Evolutionary conservation across 495 filamentous ascomycete genomes (phyloP), one percentile per base, ranked within the genome.

Genomic region (Stereocaulon alpinum): DNA sequence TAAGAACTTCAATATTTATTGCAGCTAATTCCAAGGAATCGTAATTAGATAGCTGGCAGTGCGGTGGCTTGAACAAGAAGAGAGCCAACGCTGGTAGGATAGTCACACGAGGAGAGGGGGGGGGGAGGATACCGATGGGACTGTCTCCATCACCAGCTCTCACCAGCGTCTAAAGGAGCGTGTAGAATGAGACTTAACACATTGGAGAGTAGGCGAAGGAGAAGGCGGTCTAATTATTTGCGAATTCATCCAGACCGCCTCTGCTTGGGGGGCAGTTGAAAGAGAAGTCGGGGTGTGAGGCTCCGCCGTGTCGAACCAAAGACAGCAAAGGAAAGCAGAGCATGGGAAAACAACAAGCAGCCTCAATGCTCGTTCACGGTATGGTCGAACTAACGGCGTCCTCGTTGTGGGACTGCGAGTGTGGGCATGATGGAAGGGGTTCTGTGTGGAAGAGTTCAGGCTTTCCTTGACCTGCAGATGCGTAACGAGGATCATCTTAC

Each of bases 131-230:
- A 69, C 66, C 54, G 66, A 66, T 54, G 67, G 63, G 49, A 68
- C 66, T 49, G 56, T 59, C 59, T 68, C 66, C 66, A 68, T 68
- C 52, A 55, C 66, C 66, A 37, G 52, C 50, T 44, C 45, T 66
- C 53, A 42, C 48, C 34, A 37, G 49, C 58, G 40, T 58, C 52
- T 40, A 53, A 6, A 49, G 22, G 59, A 48, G 32, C 40, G 30
- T 53, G 30, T 52, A 48, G 47, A 56, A 20, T 12, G 37, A 41
- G 52, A 40, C 64, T 51, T 56, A 61, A 52, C 60, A 55, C 63
- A 65, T 65, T 32, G 52, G 45, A 47, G 53, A 44, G 49, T 54
- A 30, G 54, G 24, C 9, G 32, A 43, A 52, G 53, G 29, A 55
- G 40, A 34, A 24, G 37, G 2, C 44, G 24, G 42, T 49, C 37